These are phyloP conservation scores for Penicillium sp. DNA, from an alignment of 2,329 filamentous ascomycete species.

Conservation along the genomic window DNA sequence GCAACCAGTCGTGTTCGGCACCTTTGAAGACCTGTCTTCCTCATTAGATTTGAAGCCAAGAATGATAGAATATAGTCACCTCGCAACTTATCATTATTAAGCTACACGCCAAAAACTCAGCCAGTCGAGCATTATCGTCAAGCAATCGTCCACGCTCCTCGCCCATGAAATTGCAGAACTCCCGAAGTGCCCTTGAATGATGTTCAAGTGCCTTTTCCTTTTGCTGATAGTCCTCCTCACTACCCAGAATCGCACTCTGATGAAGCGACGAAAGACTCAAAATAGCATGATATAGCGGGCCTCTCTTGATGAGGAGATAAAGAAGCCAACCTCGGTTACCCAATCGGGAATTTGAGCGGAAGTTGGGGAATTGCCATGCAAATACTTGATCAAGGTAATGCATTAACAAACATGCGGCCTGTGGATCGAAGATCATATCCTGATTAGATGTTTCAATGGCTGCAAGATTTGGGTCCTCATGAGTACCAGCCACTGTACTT, in stretches of 20 bases:
- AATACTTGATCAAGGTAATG: neutral
- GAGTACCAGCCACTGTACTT: neutral
- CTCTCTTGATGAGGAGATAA: neutral
- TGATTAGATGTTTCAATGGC: neutral
- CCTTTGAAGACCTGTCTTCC: constrained; percentile 1
- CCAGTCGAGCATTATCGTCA: neutral
- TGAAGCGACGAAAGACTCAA: neutral
- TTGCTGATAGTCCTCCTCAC: neutral
- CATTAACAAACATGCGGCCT: neutral
- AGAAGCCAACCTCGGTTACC: neutral
- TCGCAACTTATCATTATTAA: constrained; percentile 3
- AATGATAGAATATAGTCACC: neutral
- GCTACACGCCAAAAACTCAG: neutral
- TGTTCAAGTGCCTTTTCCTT: neutral
- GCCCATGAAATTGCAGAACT: neutral
- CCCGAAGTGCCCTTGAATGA: neutral
- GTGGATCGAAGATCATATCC: neutral
- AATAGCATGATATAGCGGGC: neutral
- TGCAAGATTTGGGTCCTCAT: neutral
- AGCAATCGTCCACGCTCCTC: neutral
- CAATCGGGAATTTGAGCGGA: neutral
- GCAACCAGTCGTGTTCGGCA: constrained; percentile 9
- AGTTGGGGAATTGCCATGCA: neutral
- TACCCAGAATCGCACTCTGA: neutral
- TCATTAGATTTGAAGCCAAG: neutral